Evolutionary conservation across 768 basidiomycete species (phyloP).

Genomic region (Panellus pusillus): DNA sequence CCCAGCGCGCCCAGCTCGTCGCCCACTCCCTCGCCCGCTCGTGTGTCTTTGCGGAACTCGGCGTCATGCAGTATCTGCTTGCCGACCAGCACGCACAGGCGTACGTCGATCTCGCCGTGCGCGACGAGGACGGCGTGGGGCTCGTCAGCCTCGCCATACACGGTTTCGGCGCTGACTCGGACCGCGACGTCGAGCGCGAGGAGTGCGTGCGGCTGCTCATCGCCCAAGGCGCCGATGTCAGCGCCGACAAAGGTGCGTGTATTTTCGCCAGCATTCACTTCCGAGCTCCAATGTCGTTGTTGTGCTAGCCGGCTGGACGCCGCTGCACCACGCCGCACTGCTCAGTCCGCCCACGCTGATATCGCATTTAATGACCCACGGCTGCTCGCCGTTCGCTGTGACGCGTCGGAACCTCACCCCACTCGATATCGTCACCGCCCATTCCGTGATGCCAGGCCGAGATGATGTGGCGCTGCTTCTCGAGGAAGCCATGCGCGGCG

Average conservation of each 20-base stretch:
- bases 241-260: conserved; percentile 63
- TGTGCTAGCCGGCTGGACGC: conserved; percentile 85
- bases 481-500: conserved; percentile 83
- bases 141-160: conserved; percentile 77
- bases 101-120: conserved; percentile 63
- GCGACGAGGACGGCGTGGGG: conserved; percentile 86
- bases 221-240: conserved; percentile 72
- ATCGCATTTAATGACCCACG: conserved; percentile 90
- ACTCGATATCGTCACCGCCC: conserved; percentile 86
- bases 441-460: conserved; percentile 77
- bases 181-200: conserved; percentile 86
- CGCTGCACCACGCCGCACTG: conserved; percentile 89
- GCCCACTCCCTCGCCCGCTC: conserved; percentile 74
- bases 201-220: conserved; percentile 84
- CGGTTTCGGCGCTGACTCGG: conserved; percentile 79
- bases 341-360: conserved; percentile 88
- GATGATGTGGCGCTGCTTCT: conserved; percentile 86
- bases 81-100: conserved; percentile 64
- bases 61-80: conserved; percentile 71
- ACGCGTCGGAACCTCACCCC: conserved; percentile 83
- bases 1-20: conserved; percentile 69
- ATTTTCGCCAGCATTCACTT: not conserved
- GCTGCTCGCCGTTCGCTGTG: conserved; percentile 76
- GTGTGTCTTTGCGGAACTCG: conserved; percentile 75
- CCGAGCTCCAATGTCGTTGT: conserved; percentile 7